Conservation (phyloP, 2,329 filamentous ascomycete species). For the Ilyonectria mors-panacis region DNA sequence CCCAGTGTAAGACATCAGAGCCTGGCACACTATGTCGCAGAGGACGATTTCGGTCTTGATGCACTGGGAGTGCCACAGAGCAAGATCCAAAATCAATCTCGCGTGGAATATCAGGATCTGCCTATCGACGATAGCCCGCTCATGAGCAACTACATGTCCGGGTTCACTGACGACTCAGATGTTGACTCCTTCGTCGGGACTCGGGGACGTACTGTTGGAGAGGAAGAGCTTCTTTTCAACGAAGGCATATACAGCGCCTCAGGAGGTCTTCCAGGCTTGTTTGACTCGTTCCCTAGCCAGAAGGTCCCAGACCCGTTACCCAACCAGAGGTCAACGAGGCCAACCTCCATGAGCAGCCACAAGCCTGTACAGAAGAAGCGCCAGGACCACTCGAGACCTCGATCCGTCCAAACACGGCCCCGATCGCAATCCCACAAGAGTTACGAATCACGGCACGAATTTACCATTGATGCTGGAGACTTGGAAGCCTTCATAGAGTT, state of each 20-base stretch:
- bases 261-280: conserved; percentile 49
- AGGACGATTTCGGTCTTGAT: conserved; percentile 39
- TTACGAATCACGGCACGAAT: conserved; percentile 21
- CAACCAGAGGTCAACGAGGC: conserved; percentile 22
- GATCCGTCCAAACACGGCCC: neutral
- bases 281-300: conserved; percentile 38
- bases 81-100: conserved; percentile 19
- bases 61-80: conserved; percentile 33
- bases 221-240: conserved; percentile 48
- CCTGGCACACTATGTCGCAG: conserved; percentile 26
- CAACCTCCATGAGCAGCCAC: neutral
- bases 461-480: conserved; percentile 32
- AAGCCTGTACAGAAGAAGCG: neutral
- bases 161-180: conserved; percentile 49
- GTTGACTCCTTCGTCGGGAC: conserved; percentile 47
- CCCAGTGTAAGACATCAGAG: conserved; percentile 12
- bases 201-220: conserved; percentile 31
- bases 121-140: conserved; percentile 6
- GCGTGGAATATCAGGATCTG: conserved; percentile 5
- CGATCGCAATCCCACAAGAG: conserved; percentile 10
- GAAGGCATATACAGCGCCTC: conserved; percentile 43
- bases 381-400: neutral
- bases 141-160: conserved; percentile 34
- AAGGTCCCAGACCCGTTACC: conserved; percentile 13
- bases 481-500: conserved; percentile 40